Evolutionary conservation across 176 grass and related monocot genomes (phyloP), one percentile per base, ranked within the genome.

Genomic region (Oryza glaberrima): DNA sequence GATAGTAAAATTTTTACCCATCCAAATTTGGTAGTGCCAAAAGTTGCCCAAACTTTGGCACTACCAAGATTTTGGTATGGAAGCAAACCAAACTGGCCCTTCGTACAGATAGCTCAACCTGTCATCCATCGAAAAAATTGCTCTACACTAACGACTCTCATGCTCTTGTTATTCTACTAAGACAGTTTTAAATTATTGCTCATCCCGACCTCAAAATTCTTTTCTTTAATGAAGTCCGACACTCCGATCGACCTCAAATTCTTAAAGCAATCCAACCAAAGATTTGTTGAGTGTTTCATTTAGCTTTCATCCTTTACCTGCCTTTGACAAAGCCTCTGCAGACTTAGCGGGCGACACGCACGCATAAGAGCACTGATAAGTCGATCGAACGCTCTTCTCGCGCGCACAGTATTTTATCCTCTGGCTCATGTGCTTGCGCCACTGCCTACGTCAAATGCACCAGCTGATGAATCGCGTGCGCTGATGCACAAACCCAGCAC

Each of bases 371-470:
- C 6, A 41, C 7, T 41, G 40, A 73, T 71, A 72, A 71, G 43
- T 61, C 16, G 17, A 35, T 65, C 25, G 52, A 70, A 22, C 72
- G 36, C 44, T 52, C 63, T 26, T 1, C 64, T 28, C 38, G 58
- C 49, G 40, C 71, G 5, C 11, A 44, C 48, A 72, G 16, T 71
- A 65, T 51, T 48, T 26, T n/a, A 70, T 40, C 45, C 36, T 38
- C 36, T 38, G 36, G 36, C 5, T 79, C 8, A 65, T 38, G 67
- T 66, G 83, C 78, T 66, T 86, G 58, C 88, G 83, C 88, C 83
- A 86, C 78, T 86, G 83, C 88, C 45, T 82, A 77, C 88, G 83
- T 86, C 79, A 90, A 90, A 67, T 82, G 46, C 72, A 73, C 3
- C 17, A 38, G 30, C 64, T 56, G 52, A 65, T 1, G 22, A 13